Conservation (phyloP, 257 asterid species). For the Nicotiana noctiflora region DNA sequence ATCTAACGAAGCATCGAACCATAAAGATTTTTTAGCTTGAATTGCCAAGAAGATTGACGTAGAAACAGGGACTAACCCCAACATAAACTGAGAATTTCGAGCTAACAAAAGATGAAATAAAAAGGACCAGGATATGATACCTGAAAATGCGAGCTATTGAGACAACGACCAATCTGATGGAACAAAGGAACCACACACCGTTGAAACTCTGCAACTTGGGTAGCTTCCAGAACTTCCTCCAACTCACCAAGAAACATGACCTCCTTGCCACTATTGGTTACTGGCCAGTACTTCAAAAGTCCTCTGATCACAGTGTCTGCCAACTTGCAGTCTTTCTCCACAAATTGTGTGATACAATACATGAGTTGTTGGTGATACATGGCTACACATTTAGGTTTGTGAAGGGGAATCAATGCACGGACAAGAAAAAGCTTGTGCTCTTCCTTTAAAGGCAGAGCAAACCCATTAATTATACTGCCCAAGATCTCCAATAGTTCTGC, state of each 20-base stretch:
- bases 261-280: slow-evolving; percentile 37
- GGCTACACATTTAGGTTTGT: slow-evolving; percentile 31
- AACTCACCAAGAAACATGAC: slow-evolving; percentile 39
- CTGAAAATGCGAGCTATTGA: slow-evolving; percentile 41
- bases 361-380: slow-evolving; percentile 33
- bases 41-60: neutral
- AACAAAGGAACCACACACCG: slow-evolving; percentile 33
- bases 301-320: slow-evolving; percentile 33
- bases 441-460: slow-evolving; percentile 39
- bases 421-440: slow-evolving; percentile 40
- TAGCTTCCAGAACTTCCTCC: slow-evolving; percentile 40
- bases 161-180: slow-evolving; percentile 33
- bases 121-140: slow-evolving; percentile 8
- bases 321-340: slow-evolving; percentile 34
- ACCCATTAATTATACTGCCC: slow-evolving; percentile 39
- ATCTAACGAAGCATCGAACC: neutral
- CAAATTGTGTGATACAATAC: slow-evolving; percentile 32
- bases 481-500: slow-evolving; percentile 37
- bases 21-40: neutral
- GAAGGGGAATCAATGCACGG: slow-evolving; percentile 38
- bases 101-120: neutral
- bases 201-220: slow-evolving; percentile 33
- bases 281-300: slow-evolving; percentile 40
- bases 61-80: neutral
- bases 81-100: slow-evolving; percentile 3